phyloP scores from a whole-genome alignment of 225 moss, liverwort and hornwort genomes.

The Polytrichum formosum region DNA sequence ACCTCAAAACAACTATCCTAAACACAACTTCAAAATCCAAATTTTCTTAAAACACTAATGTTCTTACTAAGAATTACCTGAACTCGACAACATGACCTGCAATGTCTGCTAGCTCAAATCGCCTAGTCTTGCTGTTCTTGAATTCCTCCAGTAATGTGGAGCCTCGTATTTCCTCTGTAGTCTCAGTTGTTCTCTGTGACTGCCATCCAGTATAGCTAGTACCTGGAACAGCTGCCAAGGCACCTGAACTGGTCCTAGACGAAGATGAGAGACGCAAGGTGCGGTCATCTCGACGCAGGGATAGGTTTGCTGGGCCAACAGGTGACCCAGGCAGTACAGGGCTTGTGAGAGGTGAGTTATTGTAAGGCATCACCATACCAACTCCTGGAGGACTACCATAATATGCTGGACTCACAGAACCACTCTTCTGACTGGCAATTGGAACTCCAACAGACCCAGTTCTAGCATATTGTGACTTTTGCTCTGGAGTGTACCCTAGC shows the following conservation, averaged over 20 bases:
- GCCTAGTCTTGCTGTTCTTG: conserved; percentile 92
- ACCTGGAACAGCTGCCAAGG: conserved; percentile 42
- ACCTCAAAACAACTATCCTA: no score
- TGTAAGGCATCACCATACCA: conserved; percentile 76
- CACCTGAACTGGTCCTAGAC: conserved; percentile 57
- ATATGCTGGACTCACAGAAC: conserved; percentile 92
- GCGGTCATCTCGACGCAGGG: conserved; percentile 74
- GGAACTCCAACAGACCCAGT: conserved; percentile 84
- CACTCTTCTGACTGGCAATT: conserved; percentile 72
- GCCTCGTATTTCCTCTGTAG: conserved; percentile 71
- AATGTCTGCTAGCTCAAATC: conserved; percentile 93
- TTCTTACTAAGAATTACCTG: conserved; percentile 40
- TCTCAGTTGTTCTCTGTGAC: conserved; percentile 65
- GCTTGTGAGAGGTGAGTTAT: conserved; percentile 79
- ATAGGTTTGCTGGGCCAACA: conserved; percentile 62
- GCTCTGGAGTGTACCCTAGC: conserved; percentile 77
- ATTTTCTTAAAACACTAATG: no score
- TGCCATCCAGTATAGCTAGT: conserved; percentile 71
- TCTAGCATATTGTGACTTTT: conserved; percentile 68
- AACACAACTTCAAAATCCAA: no score
- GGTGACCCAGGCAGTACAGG: conserved; percentile 95
- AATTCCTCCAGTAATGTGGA: conserved; percentile 88
- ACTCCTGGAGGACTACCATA: conserved; percentile 95
- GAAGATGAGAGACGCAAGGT: conserved; percentile 66
- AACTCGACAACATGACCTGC: conserved; percentile 97